Conservation (phyloP, 2,329 filamentous ascomycete species). For the Trichothecium roseum region DNA sequence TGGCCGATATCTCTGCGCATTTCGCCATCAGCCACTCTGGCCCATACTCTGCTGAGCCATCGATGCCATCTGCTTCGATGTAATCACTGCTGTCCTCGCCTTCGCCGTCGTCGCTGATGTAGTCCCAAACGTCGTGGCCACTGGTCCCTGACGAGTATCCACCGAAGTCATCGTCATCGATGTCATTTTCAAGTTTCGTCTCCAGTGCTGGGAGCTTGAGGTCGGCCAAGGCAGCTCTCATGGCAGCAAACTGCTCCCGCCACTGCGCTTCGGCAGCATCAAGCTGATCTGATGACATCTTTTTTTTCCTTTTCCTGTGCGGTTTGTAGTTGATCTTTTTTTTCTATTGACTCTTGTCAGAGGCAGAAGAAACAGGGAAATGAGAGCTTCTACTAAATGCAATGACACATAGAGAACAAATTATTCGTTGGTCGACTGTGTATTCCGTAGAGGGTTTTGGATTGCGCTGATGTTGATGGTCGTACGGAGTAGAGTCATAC, state of each 20-base stretch:
- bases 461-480: too few relatives aligned
- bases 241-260: constrained; percentile 74
- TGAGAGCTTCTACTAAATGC: too few relatives aligned
- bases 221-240: constrained; percentile 75
- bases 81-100: constrained; percentile 57
- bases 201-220: constrained; percentile 40
- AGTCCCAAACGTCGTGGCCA: constrained; percentile 84
- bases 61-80: constrained; percentile 31
- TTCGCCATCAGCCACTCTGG: constrained; percentile 60
- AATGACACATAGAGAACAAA: too few relatives aligned
- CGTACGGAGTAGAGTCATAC: too few relatives aligned
- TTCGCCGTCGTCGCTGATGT: constrained; percentile 66
- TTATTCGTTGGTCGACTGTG: too few relatives aligned
- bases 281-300: constrained; percentile 24
- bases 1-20: constrained; percentile 57
- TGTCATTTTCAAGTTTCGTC: constrained; percentile 28
- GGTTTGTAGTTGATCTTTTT: too few relatives aligned
- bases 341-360: too few relatives aligned
- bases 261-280: constrained; percentile 51
- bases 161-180: constrained; percentile 55
- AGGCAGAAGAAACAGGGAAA: too few relatives aligned
- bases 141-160: constrained; percentile 42
- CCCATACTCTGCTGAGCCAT: constrained; percentile 33
- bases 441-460: too few relatives aligned
- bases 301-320: neutral